phyloP scores from a whole-genome alignment of 495 filamentous ascomycete genomes.

The Neurospora cerealis region DNA sequence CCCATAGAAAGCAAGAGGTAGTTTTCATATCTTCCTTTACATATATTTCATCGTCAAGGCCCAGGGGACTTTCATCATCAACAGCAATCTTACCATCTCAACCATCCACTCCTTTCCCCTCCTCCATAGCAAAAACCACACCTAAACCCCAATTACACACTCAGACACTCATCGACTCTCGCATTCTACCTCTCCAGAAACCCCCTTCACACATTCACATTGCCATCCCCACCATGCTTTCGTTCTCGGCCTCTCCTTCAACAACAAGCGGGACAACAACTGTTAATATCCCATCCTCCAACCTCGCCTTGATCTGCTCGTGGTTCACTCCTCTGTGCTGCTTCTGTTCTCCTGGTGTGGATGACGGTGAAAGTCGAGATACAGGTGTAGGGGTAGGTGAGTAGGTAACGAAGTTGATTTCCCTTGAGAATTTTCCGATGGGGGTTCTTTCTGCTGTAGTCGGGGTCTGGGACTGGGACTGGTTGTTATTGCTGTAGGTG shows the following conservation, averaged over 20 bases:
- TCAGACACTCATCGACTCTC: no score
- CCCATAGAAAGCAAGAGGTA: no score
- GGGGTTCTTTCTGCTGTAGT: background rate
- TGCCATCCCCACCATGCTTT: no score
- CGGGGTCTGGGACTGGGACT: background rate
- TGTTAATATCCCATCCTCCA: conserved; percentile 52
- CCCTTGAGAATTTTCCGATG: background rate
- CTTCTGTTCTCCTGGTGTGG: background rate
- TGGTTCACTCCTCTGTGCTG: conserved; percentile 49
- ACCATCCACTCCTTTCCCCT: no score
- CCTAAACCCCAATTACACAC: no score
- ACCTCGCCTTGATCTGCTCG: conserved; percentile 57
- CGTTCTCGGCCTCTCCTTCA: background rate
- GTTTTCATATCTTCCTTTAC: no score
- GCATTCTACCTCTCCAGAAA: no score
- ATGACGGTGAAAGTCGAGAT: background rate
- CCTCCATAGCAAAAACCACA: no score
- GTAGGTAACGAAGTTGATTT: background rate
- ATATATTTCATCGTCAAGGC: no score
- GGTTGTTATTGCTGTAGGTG: background rate
- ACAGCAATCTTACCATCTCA: no score
- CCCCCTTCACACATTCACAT: no score
- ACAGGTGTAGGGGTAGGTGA: background rate
- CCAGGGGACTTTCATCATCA: no score
- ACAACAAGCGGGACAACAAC: conserved; percentile 35